phyloP scores from a whole-genome alignment of 345 rosid genomes.

The Lepidium sativum region DNA sequence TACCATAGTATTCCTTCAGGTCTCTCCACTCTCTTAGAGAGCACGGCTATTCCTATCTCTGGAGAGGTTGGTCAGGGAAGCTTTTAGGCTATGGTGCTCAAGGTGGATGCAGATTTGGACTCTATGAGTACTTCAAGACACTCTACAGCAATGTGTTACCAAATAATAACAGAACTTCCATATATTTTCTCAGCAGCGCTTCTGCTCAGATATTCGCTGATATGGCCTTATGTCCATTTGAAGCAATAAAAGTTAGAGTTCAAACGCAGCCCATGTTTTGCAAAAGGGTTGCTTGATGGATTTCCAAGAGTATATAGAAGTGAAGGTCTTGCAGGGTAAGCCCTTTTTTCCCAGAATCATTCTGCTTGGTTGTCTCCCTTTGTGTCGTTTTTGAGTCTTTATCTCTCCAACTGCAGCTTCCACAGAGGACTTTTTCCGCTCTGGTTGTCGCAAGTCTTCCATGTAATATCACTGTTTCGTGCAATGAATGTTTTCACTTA shows the following conservation, averaged over 20 bases:
- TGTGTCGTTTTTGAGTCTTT: background rate
- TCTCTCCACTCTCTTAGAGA: conserved; percentile 39
- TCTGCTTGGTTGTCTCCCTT: background rate
- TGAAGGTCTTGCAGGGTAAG: conserved; percentile 51
- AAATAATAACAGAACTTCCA: conserved; percentile 33
- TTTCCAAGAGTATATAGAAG: conserved; percentile 43
- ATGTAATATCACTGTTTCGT: conserved; percentile 15
- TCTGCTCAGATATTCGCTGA: conserved; percentile 58
- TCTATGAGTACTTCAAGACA: conserved; percentile 51
- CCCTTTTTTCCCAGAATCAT: background rate
- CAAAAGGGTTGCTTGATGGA: conserved; percentile 54
- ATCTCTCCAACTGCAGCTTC: conserved; percentile 25
- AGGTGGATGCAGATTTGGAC: conserved; percentile 58
- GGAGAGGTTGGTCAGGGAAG: conserved; percentile 65
- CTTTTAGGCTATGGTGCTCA: conserved; percentile 54
- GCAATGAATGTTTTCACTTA: background rate
- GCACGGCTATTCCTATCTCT: conserved; percentile 43
- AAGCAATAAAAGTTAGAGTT: conserved; percentile 51
- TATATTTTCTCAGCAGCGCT: conserved; percentile 59
- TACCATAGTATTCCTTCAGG: conserved; percentile 39
- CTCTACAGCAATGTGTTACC: conserved; percentile 39
- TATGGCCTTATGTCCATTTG: conserved; percentile 53
- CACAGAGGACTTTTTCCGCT: conserved; percentile 29
- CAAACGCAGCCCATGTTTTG: conserved; percentile 56
- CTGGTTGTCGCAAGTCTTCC: conserved; percentile 32